These are phyloP conservation scores for Pleurozium schreberi DNA, from an alignment of 225 moss, liverwort and hornwort species.

Conservation along the genomic window DNA sequence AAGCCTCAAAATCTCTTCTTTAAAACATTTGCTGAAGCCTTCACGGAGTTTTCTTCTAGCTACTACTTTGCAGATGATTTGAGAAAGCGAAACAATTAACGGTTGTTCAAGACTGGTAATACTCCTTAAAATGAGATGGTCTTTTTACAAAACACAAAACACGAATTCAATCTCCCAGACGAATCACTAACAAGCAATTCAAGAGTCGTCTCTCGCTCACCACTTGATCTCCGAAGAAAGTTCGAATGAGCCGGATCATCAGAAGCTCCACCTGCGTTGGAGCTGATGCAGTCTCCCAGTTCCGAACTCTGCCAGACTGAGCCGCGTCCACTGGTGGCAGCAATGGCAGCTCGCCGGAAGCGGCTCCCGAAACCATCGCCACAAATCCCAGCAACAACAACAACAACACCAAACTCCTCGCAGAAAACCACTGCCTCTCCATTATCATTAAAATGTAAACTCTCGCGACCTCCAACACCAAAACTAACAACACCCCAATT, in stretches of 20 bases:
- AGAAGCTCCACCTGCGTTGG: not conserved
- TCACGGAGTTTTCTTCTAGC: no score
- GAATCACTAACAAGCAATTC: not conserved
- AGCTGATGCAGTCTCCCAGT: not conserved
- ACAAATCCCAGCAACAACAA: not conserved
- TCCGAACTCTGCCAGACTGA: not conserved
- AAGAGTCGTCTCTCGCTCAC: not conserved
- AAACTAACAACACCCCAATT: not conserved
- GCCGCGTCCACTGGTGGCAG: not conserved
- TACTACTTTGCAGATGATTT: not conserved
- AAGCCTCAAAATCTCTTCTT: not conserved
- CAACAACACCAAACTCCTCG: not conserved
- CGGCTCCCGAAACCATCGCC: not conserved
- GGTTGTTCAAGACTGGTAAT: not conserved
- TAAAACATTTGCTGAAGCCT: no score
- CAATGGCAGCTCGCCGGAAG: not conserved
- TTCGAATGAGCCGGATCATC: constrained; percentile 3
- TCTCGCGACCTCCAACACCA: not conserved
- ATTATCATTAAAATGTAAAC: not conserved
- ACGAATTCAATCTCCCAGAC: not conserved
- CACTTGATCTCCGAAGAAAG: constrained; percentile 14
- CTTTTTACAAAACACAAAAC: not conserved
- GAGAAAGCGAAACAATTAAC: not conserved
- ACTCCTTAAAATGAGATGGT: not conserved
- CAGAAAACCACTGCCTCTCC: not conserved